Evolutionary conservation across 2,329 filamentous ascomycete species (phyloP), one percentile per base, ranked within the genome.

Genomic region (Hymenoscyphus albidus): DNA sequence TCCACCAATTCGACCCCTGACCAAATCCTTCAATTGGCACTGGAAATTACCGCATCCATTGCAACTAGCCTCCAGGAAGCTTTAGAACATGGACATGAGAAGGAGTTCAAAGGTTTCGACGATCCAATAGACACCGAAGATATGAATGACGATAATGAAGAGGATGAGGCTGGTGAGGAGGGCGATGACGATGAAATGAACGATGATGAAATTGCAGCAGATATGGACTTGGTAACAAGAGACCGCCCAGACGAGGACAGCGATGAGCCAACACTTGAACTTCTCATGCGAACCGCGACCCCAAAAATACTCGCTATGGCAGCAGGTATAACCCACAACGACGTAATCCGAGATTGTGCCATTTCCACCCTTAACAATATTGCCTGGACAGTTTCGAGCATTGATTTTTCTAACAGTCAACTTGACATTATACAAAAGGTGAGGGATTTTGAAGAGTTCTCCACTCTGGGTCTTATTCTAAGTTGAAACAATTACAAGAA

Each of bases 291-390:
- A 42, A 64, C 65, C n/a, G 74, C 72, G 38, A 64, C 71, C n/a
- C 74, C 75, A 12, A 64, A 62, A 48, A 65, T 76, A 9, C 62
- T 76, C 14, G 13, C 42, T 18, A 57, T 76, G 31, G 62, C 62
- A 13, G 42, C 58, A 9, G 59, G 62, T 16, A 59, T 55, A 10
- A 58, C 44, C 38, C 48, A 22, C 10, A 72, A 77, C 16, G 73
- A 80, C 13, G 73, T 78, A 6, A 76, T 88, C 51, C 84, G 84
- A 67, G 75, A 75, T 22, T 80, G 83, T 68, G 83, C 87, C 18
- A 76, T 90, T 31, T 83, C 84, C 1, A 82, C 85, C 16, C 79
- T 90, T 65, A 88, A 85, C 78, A 90, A 90, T 75, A 83, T 89
- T 62, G 80, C 87, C 62, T 90, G 88, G 86, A 87, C 86, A 12